phyloP scores from a whole-genome alignment of 192 early-diverging fungal species.

The Mortierella antarctica region DNA sequence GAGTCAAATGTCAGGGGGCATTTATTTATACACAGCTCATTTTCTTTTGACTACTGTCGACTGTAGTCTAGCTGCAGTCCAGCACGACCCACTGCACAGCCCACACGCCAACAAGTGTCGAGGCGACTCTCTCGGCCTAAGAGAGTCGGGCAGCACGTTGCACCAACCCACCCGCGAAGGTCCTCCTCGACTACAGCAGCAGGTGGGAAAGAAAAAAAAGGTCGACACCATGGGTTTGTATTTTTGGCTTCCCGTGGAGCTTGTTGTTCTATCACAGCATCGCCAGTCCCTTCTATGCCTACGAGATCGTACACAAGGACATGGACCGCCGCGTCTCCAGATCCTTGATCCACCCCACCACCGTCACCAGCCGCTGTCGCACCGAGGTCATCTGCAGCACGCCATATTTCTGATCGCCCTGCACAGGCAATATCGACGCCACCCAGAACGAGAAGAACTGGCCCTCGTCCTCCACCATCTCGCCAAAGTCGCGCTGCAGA shows the following conservation, averaged over 20 bases:
- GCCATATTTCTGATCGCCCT: constrained; percentile 54
- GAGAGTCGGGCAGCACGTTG: no score
- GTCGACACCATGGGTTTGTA: no score
- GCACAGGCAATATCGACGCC: constrained; percentile 60
- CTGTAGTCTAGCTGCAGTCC: no score
- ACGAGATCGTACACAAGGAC: constrained; percentile 21
- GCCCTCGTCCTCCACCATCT: constrained; percentile 55
- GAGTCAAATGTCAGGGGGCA: no score
- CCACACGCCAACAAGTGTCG: no score
- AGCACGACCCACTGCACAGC: no score
- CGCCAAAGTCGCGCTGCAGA: constrained; percentile 50
- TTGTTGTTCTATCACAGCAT: no score
- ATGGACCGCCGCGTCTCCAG: constrained; percentile 40
- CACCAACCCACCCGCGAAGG: no score
- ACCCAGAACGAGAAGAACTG: constrained; percentile 62
- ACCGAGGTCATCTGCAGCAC: constrained; percentile 55
- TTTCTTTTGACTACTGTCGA: no score
- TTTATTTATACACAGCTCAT: no score
- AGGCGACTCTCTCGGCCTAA: no score
- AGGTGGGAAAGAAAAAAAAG: not conserved
- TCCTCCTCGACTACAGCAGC: not conserved
- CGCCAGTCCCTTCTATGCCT: not conserved
- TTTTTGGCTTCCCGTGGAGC: no score
- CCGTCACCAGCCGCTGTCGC: constrained; percentile 56
- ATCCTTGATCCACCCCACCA: constrained; percentile 60